Evolutionary conservation across 1,139 yeast genomes (phyloP), one percentile per base, ranked within the genome.

Genomic region (Sugiyamaella xylanicola): DNA sequence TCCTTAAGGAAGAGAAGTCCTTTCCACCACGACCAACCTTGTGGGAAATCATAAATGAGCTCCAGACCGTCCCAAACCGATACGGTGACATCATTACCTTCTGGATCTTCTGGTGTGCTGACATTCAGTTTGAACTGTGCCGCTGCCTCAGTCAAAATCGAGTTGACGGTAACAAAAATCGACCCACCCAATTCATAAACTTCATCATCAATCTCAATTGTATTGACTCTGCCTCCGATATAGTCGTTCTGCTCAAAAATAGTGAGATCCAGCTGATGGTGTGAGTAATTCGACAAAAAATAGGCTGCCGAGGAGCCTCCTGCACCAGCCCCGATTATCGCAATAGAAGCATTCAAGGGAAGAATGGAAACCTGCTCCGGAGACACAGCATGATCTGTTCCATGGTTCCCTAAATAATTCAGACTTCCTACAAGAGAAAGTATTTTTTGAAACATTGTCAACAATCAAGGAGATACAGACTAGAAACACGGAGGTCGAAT

Each of bases 261-360:
- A 0, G 75, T 71, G 43, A 76, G 66, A 48, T 74, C 65, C 47
- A 61, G 51, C 16, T 62, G 53, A 27, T 58, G 40, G 13, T 22
- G 48, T 17, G 77, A 68, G 58, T 61, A 74, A 40, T 67, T 68
- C 39, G 74, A 72, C 19, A 77, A 65, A 56, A 77, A 69, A 56
- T 74, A 74, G 1, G 81, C 75, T 17, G 76, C 70, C 2, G 77
- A 64, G 1, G 78, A 61, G 0, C 82, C 81, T 7, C 78, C 80
- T 2, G 82, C 75, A 1, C 82, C 82, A 0, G 80, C 79, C 2
- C 82, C 81, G 35, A 76, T 69, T 36, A 76, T 71, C 1, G 79
- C 80, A 5, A 77, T 64, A 72, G 57, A 84, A 80, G 61, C 67
- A 59, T 77, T 83, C 1, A 68, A 81, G 60, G 29, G 29, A 5